A percentile compares a stretch with the other conserved stretches of the same genome.
Evolutionary conservation across 164 flowering plant genomes (phyloP).

Genomic region (Magnolia sinica): DNA sequence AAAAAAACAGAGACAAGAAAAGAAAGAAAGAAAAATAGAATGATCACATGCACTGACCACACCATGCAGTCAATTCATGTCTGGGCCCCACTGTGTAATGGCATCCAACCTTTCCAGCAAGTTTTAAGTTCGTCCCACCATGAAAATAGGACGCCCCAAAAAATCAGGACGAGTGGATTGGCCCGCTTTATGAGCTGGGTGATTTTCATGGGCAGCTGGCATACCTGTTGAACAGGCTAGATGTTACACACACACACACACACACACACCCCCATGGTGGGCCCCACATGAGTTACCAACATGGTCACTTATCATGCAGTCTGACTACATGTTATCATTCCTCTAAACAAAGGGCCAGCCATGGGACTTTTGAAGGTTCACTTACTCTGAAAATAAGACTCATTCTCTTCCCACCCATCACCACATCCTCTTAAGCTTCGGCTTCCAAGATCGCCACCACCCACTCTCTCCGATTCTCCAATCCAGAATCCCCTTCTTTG

Average conservation of each 20-base stretch:
- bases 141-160: no score
- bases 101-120: no score
- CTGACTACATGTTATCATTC: background rate
- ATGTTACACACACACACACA: background rate
- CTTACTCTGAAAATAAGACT: background rate
- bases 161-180: no score
- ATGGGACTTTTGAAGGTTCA: background rate
- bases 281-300: background rate
- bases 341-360: background rate
- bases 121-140: no score
- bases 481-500: conserved; percentile 26
- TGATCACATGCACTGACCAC: no score
- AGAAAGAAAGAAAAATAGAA: no score
- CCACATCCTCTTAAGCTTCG: conserved; percentile 16
- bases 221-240: background rate
- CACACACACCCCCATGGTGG: no score
- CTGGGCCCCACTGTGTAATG: no score
- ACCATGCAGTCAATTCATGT: no score
- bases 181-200: background rate
- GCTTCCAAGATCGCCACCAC: conserved; percentile 24
- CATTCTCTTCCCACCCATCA: conserved; percentile 8
- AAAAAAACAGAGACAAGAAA: no score
- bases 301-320: background rate
- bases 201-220: background rate
- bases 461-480: conserved; percentile 11